Base-by-base conservation (phyloP, 140 eudicot species). In the Artemisia princeps region DNA sequence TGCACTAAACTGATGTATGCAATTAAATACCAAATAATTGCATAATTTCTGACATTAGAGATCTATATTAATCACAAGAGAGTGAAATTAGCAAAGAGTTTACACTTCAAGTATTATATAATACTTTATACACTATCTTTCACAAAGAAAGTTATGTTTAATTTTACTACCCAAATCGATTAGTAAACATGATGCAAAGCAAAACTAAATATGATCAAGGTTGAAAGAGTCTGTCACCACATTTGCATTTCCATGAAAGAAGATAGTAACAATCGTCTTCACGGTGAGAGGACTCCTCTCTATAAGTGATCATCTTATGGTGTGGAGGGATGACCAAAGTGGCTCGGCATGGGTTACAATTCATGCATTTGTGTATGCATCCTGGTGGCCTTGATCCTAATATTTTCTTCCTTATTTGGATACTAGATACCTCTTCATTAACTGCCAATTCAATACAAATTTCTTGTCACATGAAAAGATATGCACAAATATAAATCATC, bases 221-320 rank as follows among this genome's bases (percentile, higher is more conserved):
- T 68, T 87, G 96, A 79, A 80, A 91, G 26, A 91, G 84, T 85
- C 83, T 85, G 55, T 87, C 78, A 48, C 94, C 90, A 20, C 97
- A 91, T 69, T 75, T 81, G 95, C 97, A 91, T 78, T 85, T 87
- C 97, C 97, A 91, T 0, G 91, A 87, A 71, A 91, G 89, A 58
- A 91, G 97, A 78, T 91, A 91, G 45, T 91, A 91, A 28, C 76
- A 76, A 63, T 78, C 97, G 28, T 85, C 95, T 51, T 82, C 94
- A 15, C 87, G 65, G 50, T 70, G 86, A 17, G 82, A 75, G 30
- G 68, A 59, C 55, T 55, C 68, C 19, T 53, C 58, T 52, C 46
- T 42, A 33, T 4, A 52, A 60, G 10, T 50, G 48, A 60, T 19
- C 51, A 24, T 60, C 13, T 55, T 59, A 46, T 69, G 80, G 72